Evolutionary conservation across 306 rosid species (phyloP).

Genomic region (Phaseolus lunatus): DNA sequence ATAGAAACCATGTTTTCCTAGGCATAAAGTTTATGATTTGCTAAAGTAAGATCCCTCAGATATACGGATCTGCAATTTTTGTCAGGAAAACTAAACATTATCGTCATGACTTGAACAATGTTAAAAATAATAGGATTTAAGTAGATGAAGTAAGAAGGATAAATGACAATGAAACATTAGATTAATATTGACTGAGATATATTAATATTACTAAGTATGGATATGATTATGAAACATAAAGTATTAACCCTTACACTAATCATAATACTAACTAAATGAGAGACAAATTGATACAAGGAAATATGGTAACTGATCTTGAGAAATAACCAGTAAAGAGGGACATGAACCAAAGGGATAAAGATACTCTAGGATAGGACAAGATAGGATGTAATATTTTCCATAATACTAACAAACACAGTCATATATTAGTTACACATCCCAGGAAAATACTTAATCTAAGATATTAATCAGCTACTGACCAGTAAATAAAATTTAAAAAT

Average conservation of each 20-base stretch:
- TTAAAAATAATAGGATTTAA: neutral
- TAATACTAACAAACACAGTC: neutral
- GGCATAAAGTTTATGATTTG: neutral
- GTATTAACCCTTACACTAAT: neutral
- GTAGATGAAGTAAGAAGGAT: neutral
- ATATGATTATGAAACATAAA: neutral
- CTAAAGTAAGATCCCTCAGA: constrained; percentile 5
- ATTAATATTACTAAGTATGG: neutral
- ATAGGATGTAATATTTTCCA: neutral
- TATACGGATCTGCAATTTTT: constrained; percentile 3
- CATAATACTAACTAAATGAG: neutral
- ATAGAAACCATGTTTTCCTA: neutral
- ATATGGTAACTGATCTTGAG: neutral
- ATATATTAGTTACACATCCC: neutral
- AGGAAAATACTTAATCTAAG: neutral
- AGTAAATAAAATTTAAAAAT: neutral
- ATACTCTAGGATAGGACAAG: neutral
- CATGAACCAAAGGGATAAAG: neutral
- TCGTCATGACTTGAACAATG: constrained; percentile 5
- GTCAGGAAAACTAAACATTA: constrained; percentile 27
- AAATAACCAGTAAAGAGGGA: neutral
- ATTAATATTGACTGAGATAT: neutral
- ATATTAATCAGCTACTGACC: constrained; percentile 5
- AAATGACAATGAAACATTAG: neutral
- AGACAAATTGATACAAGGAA: neutral